Base-by-base conservation (phyloP, 1,284 basidiomycete genomes). In the Sutorius eximius region DNA sequence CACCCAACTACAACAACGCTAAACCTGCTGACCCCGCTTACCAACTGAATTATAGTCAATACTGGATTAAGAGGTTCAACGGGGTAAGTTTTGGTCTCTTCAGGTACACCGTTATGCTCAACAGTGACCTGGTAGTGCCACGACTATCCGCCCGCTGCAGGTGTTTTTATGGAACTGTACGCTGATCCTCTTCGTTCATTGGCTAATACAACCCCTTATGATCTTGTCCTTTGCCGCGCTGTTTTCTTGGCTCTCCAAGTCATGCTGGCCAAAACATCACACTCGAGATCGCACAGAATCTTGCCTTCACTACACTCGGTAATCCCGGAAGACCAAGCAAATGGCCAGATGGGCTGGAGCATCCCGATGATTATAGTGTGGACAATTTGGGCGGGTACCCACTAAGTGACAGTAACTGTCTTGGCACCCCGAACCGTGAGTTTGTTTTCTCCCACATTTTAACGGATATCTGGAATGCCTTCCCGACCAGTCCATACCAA, bases 381-480 rank as follows among this genome's bases (percentile, higher is more conserved):
- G 10, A 5, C 3, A 18, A 55, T 22, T 22, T 45, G n/a, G 52
- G 42, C 4, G 49, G 33, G 3, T 4, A 24, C 12, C 0, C 1
- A 22, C 18, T 22, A 9, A 18, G 15, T 18, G 1, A 7, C 1
- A 33, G 33, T 18, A 0, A 0, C 3, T 52, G 61, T 20, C 27
- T 62, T 10, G 0, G 3, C 3, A 0, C n/a, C 0, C 61, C 61
- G 40, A 62, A 62, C 18, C 20, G 61, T 62, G 37, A 51, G 63
- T 47, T 22, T 7, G 8, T 27, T 27, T 27, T 37, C 13, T 24
- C 7, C 8, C 24, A 13, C 4, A 22, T 45, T 34, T 3, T 6
- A 2, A 32, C 33, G n/a, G 27, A 38, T 36, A 24, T 50, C 45
- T 60, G 22, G 60, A 18, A 7, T 2, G 11, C 18, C 30, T 18